These are phyloP conservation scores for Boletus reticulatus DNA, from an alignment of 768 basidiomycete genomes.

Conservation along the genomic window DNA sequence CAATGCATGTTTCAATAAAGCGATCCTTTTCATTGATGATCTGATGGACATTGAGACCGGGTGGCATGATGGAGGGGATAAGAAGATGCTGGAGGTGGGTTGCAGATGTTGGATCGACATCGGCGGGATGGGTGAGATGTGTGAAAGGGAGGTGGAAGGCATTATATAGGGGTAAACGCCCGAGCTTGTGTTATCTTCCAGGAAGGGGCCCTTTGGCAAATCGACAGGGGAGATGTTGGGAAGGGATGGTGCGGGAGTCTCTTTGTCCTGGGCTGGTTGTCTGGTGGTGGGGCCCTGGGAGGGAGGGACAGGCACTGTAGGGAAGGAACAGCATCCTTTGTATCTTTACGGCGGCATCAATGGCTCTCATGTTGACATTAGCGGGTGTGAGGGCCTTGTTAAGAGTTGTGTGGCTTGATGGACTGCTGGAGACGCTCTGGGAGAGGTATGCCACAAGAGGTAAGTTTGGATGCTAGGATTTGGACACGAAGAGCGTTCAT, in stretches of 20 bases:
- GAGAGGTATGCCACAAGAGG: conserved; percentile 62
- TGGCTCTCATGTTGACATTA: conserved; percentile 59
- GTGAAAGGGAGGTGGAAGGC: conserved; percentile 83
- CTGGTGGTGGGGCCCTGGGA: conserved; percentile 27
- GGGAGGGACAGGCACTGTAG: conserved; percentile 28
- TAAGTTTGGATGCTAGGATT: conserved; percentile 76
- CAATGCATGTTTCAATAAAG: conserved; percentile 84
- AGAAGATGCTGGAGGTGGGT: conserved; percentile 77
- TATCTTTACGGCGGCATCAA: conserved; percentile 73
- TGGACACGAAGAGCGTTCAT: conserved; percentile 61
- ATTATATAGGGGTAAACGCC: conserved; percentile 87
- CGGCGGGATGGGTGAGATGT: conserved; percentile 65
- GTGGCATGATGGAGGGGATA: conserved; percentile 87
- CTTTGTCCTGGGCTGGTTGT: conserved; percentile 52
- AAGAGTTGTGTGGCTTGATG: conserved; percentile 62
- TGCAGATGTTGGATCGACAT: conserved; percentile 60
- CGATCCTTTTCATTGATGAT: conserved; percentile 90
- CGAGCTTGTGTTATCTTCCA: conserved; percentile 78
- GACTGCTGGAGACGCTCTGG: conserved; percentile 70
- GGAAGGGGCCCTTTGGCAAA: conserved; percentile 68
- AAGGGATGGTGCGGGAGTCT: conserved; percentile 33
- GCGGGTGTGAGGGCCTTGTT: conserved; percentile 62
- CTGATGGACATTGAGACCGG: conserved; percentile 89
- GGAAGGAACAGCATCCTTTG: conserved; percentile 44
- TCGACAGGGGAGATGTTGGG: conserved; percentile 51